Base-by-base conservation (phyloP, 345 rosid species). In the Gossypium raimondii region DNA sequence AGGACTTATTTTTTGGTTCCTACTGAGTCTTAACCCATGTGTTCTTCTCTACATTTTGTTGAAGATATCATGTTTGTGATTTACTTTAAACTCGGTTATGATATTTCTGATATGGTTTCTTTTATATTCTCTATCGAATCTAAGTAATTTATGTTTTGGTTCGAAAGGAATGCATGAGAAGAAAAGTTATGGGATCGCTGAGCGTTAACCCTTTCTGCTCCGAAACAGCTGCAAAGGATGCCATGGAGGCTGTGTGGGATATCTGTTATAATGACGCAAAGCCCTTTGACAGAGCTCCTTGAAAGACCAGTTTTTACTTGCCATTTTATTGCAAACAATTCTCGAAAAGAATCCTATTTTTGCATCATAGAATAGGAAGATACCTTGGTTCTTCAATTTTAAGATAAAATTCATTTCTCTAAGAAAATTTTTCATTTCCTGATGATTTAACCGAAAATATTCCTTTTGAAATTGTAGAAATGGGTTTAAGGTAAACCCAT, bases 201-300 rank as follows among this genome's bases (percentile, higher is more conserved):
- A 76, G 57, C 3, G 85, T 80, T 17, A 96, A 92, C 74, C 97
- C 98, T 22, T 77, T 82, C 84, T 96, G 98, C 90, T 87, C 98
- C 10, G 84, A 86, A 78, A 87, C 84, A 22, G 93, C 93, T 41
- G 90, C 94, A 17, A 89, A 78, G 84, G 90, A 91, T 63, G 97
- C 97, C 2, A 89, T 95, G 92, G 94, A 93, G 80, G 97, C 93
- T 1, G 90, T 90, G 38, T 92, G 98, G 98, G 98, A 93, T 81
- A 83, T 87, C 68, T 96, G 98, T 82, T 96, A 96, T 83, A 92
- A 93, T 72, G 99, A 96, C 72, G 90, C 99, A 45, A 74, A 86
- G 72, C 99, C 98, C 75, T 96, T 96, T 75, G 97, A 93, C 58
- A 87, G 97, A 85, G 99, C 93, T 84, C 99, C 98, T 45, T 96